phyloP scores from a whole-genome alignment of 129 eudicot species.

The Mikania micrantha region DNA sequence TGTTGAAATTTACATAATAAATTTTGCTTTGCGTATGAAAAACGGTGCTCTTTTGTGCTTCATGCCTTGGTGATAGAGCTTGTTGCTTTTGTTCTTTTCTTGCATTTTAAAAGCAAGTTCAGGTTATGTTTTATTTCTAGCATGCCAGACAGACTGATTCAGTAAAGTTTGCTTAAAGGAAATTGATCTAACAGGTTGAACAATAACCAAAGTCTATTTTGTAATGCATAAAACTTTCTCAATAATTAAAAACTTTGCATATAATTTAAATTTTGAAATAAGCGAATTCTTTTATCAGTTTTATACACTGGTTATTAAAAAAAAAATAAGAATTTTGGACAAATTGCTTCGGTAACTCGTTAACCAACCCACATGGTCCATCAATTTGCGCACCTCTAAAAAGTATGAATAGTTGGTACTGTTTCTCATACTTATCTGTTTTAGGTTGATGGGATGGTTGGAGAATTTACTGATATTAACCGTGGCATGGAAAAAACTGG shows the following conservation, averaged over 20 bases:
- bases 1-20: no score
- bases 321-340: not conserved
- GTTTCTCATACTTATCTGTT: conserved; percentile 8
- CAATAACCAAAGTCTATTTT: not conserved
- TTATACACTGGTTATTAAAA: not conserved
- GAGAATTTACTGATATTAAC: conserved; percentile 85
- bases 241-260: not conserved
- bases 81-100: no score
- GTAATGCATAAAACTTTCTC: not conserved
- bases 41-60: no score
- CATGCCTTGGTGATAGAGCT: no score
- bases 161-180: not conserved
- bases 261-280: not conserved
- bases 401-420: conserved; percentile 2
- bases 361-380: not conserved
- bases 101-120: no score
- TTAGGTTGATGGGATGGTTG: conserved; percentile 96
- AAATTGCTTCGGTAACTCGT: not conserved
- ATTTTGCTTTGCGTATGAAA: no score
- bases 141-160: not conserved
- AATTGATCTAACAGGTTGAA: not conserved
- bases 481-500: conserved; percentile 98
- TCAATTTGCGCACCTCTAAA: not conserved
- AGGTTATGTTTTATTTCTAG: not conserved
- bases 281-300: not conserved